A percentile compares a stretch with the other conserved stretches of the same genome.
phyloP scores from a whole-genome alignment of 2,329 filamentous ascomycete species.

The Fusarium sp. region DNA sequence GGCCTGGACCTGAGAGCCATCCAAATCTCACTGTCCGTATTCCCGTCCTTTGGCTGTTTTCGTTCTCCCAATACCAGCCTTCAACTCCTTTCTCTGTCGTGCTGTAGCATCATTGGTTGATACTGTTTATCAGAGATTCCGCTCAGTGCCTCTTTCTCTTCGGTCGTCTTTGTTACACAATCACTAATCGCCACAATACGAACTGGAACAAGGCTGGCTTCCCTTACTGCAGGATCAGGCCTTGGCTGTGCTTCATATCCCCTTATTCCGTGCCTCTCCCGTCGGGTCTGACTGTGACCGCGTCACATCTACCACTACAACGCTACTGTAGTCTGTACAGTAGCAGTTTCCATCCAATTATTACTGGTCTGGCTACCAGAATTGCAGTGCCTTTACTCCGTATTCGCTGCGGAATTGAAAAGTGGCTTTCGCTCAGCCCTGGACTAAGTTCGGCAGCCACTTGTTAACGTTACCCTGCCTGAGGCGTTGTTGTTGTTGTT shows the following conservation, averaged over 20 bases:
- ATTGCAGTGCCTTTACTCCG: not conserved
- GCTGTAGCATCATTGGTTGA: constrained; percentile 25
- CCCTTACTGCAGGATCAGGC: constrained; percentile 45
- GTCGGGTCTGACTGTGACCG: constrained; percentile 38
- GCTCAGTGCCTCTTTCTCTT: not conserved
- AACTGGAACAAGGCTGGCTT: constrained; percentile 30
- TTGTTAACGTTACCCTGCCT: constrained; percentile 8
- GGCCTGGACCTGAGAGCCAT: constrained; percentile 17
- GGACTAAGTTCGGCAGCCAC: constrained; percentile 24
- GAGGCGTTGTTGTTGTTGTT: constrained; percentile 27
- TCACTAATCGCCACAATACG: not conserved
- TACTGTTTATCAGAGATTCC: not conserved
- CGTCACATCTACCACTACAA: constrained; percentile 36
- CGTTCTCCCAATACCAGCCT: constrained; percentile 4
- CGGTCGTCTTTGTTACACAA: constrained; percentile 7
- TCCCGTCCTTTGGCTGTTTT: constrained; percentile 4
- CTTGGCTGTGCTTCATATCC: constrained; percentile 39
- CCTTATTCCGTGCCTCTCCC: constrained; percentile 32
- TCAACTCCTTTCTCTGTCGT: constrained; percentile 1
- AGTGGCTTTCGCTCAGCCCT: constrained; percentile 23
- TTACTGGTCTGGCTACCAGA: constrained; percentile 35
- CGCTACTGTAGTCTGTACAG: constrained; percentile 8
- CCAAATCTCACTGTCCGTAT: constrained; percentile 22
- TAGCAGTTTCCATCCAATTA: constrained; percentile 4
- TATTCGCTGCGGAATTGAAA: constrained; percentile 19